These are phyloP conservation scores for Orbilia blumenaviensis DNA, from an alignment of 2,329 filamentous ascomycete species.

Conservation along the genomic window DNA sequence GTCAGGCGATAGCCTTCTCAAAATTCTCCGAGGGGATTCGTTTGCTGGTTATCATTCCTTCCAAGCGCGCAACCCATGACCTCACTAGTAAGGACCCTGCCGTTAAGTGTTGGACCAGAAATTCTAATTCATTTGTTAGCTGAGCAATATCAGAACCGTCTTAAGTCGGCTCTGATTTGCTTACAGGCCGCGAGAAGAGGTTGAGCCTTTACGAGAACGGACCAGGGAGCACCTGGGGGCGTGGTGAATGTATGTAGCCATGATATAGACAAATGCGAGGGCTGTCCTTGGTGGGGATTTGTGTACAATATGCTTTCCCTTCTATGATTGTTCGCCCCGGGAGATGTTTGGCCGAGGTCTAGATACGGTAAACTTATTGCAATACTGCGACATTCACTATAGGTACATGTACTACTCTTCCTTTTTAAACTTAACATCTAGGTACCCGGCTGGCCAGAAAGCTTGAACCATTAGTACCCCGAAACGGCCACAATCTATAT, in stretches of 20 bases:
- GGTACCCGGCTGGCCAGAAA: too few species aligned
- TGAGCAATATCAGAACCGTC: not conserved
- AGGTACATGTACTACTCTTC: too few species aligned
- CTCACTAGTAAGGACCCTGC: not conserved
- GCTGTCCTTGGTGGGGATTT: too few species aligned
- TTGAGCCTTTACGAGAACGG: not conserved
- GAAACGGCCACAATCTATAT: too few species aligned
- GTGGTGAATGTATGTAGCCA: not conserved
- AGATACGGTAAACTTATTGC: too few species aligned
- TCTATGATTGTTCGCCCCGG: too few species aligned
- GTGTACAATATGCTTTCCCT: too few species aligned
- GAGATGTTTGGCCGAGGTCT: too few species aligned
- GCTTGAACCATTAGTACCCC: too few species aligned
- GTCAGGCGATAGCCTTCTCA: not conserved
- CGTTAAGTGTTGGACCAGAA: not conserved
- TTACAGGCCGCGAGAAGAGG: not conserved
- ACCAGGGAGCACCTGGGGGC: not conserved
- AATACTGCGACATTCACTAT: too few species aligned
- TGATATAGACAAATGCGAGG: not conserved
- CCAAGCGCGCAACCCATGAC: not conserved
- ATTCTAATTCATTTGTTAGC: not conserved
- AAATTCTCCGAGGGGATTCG: not conserved
- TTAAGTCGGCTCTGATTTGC: not conserved
- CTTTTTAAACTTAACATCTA: too few species aligned
- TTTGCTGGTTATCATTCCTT: not conserved